Conservation (phyloP, 495 filamentous ascomycete species). For the Jackrogersella multiformis region DNA sequence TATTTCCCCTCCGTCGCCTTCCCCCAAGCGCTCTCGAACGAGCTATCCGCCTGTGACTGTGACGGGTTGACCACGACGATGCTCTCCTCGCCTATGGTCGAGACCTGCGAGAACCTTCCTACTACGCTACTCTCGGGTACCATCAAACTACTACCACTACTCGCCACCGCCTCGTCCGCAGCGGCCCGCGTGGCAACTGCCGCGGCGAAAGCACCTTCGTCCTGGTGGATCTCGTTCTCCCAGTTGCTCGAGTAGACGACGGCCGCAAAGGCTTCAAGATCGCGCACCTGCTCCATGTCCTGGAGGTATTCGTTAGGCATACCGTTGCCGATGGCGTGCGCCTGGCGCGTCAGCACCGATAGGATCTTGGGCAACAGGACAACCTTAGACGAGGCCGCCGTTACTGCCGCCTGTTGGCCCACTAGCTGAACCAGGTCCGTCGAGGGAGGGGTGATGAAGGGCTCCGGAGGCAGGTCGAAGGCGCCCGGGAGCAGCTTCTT, state of each 20-base stretch:
- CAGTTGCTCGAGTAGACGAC: conserved; percentile 94
- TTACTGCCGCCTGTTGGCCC: conserved; percentile 49
- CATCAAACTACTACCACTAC: background rate
- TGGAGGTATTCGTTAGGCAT: conserved; percentile 87
- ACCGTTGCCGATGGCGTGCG: conserved; percentile 87
- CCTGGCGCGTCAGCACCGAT: conserved; percentile 85
- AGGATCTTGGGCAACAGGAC: conserved; percentile 89
- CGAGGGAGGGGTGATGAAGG: conserved; percentile 46
- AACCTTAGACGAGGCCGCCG: conserved; percentile 61
- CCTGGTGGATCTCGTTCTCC: conserved; percentile 74
- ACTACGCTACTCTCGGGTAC: conserved; percentile 16
- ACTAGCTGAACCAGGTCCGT: conserved; percentile 40
- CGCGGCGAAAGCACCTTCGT: conserved; percentile 43
- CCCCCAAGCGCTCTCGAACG: conserved; percentile 74
- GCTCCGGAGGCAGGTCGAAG: conserved; percentile 69
- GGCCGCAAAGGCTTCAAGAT: conserved; percentile 93
- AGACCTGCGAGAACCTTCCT: conserved; percentile 31
- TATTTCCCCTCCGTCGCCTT: conserved; percentile 52
- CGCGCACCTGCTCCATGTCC: conserved; percentile 81
- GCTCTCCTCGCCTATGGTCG: conserved; percentile 51
- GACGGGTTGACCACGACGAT: conserved; percentile 56
- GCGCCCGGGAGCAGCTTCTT: conserved; percentile 78
- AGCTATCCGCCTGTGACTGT: conserved; percentile 45
- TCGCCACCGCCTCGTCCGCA: conserved; percentile 12
- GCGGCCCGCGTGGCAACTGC: conserved; percentile 29